Percentiles rank a stretch among this genome's conserved stretches.
These are phyloP conservation scores for Suhomyces faveliae DNA, from an alignment of 805 yeast species.

Conservation along the genomic window DNA sequence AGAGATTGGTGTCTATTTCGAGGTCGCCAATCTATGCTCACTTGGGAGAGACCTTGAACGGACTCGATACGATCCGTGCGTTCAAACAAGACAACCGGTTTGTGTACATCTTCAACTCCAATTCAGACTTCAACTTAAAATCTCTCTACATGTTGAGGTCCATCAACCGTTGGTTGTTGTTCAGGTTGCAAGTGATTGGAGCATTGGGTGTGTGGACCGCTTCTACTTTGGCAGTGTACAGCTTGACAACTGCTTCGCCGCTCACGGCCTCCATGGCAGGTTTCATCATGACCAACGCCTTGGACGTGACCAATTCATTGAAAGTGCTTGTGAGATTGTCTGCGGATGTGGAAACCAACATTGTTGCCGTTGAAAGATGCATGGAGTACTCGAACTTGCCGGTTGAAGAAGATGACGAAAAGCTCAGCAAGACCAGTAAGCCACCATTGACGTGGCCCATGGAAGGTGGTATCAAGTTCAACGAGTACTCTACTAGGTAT, in stretches of 20 bases:
- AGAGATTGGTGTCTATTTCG: conserved; percentile 23
- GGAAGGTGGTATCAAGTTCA: conserved; percentile 64
- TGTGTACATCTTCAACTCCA: conserved; percentile 19
- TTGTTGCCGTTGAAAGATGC: conserved; percentile 69
- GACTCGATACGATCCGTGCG: conserved; percentile 28
- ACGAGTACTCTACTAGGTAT: conserved; percentile 21
- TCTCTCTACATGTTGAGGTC: conserved; percentile 20
- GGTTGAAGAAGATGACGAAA: conserved; percentile 49
- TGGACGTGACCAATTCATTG: conserved; percentile 54
- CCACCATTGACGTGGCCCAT: conserved; percentile 69
- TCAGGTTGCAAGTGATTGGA: conserved; percentile 25
- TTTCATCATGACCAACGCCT: conserved; percentile 60
- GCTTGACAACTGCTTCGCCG: conserved; percentile 39
- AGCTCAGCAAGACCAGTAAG: conserved; percentile 77
- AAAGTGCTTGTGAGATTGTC: conserved; percentile 57
- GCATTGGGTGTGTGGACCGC: conserved; percentile 21
- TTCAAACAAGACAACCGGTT: conserved; percentile 24
- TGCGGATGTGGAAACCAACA: conserved; percentile 63
- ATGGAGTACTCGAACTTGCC: conserved; percentile 53
- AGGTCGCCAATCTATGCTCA: conserved; percentile 30
- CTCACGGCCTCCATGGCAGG: conserved; percentile 62
- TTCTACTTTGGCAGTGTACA: conserved; percentile 43
- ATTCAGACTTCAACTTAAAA: conserved; percentile 21
- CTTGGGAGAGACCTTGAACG: conserved; percentile 28
- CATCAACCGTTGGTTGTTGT: conserved; percentile 26